Conservation (phyloP, 495 filamentous ascomycete species). For the Podospora fimiseda region DNA sequence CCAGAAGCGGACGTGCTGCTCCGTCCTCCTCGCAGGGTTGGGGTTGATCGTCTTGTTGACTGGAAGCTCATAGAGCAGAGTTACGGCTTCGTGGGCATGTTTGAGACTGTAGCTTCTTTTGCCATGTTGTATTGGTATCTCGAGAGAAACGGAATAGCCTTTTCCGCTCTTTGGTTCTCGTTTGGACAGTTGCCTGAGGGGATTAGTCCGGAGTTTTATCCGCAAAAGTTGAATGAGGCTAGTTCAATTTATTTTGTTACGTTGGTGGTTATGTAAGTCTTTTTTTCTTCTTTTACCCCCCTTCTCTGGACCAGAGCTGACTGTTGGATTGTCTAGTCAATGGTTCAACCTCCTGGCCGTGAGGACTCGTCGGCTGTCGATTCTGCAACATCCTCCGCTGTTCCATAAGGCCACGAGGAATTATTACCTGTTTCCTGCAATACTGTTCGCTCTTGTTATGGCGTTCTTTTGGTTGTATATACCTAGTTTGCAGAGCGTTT, state of each 20-base stretch:
- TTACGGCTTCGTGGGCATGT: slow-evolving; percentile 57
- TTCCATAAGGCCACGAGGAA: slow-evolving; percentile 55
- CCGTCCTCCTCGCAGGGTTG: slow-evolving; percentile 52
- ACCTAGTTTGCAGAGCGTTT: slow-evolving; percentile 44
- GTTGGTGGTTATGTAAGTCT: slow-evolving; percentile 58
- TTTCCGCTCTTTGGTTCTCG: slow-evolving; percentile 51
- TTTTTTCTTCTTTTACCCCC: background rate
- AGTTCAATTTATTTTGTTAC: slow-evolving; percentile 67
- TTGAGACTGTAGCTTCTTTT: slow-evolving; percentile 55
- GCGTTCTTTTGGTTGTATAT: slow-evolving; percentile 60
- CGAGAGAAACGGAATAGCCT: slow-evolving; percentile 51
- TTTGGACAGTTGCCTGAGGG: slow-evolving; percentile 46
- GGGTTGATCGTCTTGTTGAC: slow-evolving; percentile 58
- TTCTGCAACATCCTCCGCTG: slow-evolving; percentile 58
- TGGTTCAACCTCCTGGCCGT: slow-evolving; percentile 63
- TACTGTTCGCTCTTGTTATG: slow-evolving; percentile 57
- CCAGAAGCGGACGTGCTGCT: slow-evolving; percentile 63
- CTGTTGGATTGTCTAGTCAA: slow-evolving; percentile 39
- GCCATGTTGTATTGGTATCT: slow-evolving; percentile 63
- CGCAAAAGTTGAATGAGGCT: slow-evolving; percentile 47
- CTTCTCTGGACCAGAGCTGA: background rate
- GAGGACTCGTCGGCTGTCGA: slow-evolving; percentile 56
- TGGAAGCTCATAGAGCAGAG: slow-evolving; percentile 56
- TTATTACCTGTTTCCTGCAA: slow-evolving; percentile 57
- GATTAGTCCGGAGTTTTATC: slow-evolving; percentile 43